Base-by-base conservation (phyloP, 306 rosid species). In the Echinosophora koreensis region DNA sequence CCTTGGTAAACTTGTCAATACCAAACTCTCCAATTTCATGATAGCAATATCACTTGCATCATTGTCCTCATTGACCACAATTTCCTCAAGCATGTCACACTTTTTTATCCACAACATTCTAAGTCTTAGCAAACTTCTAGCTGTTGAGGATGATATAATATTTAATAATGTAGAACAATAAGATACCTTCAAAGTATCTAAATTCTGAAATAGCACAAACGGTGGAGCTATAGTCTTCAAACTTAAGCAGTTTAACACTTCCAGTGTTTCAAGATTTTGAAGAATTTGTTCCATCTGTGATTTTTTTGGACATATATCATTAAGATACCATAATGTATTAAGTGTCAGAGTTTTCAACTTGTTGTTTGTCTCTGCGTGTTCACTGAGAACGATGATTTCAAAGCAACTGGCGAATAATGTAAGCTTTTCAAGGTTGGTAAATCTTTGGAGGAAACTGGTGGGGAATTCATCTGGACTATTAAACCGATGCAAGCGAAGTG, bases 41-140 rank as follows among this genome's bases (percentile, higher is more conserved):
- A 69, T 34, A 30, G 49, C 34, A 69, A 51, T 69, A 50, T 69
- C 62, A 8, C 62, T 5, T 30, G 44, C 58, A 30, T 77, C 73
- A n/a, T 27, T 59, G 2, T n/a, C 81, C 2, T 55, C 42, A 2
- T 4, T 47, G 14, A 3, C 56, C 32, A 77, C 54, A 41, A 77
- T 34, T 39, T 55, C 69, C 3, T 32, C 22, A 5, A 77, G 46
- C 56, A 34, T 67, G 30, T 67, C 6, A 46, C 76, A 77, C 4
- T 57, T 5, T 12, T 12, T 1, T 14, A 67, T 18, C 1, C 0
- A 3, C 12, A 67, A 7, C 1, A 0, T 42, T 0, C 27, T 28
- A 14, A 77, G 35, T 14, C 47, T 57, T 9, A 3, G 37, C 37
- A 67, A 67, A 28, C 52, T 66, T 66, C 11, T 42, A 51, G 57